These are phyloP conservation scores for Hyaloscypha finlandica DNA, from an alignment of 495 filamentous ascomycete genomes.

Conservation along the genomic window DNA sequence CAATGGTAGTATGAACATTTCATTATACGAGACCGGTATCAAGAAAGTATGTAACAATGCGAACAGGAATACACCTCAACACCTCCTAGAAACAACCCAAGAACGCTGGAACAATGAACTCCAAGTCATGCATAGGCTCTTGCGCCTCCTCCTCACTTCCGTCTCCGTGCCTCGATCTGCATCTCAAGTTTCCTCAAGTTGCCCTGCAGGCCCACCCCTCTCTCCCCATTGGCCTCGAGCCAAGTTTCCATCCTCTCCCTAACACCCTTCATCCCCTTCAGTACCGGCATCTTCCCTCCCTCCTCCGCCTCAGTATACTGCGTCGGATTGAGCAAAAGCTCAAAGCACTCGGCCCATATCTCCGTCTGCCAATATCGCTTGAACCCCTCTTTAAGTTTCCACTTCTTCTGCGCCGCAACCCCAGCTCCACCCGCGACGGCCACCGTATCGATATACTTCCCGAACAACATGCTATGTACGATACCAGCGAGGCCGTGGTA, in stretches of 20 bases:
- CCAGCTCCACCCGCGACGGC: constrained; percentile 49
- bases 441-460: constrained; percentile 87
- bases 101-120: background rate
- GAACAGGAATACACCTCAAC: background rate
- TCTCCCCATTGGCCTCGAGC: constrained; percentile 80
- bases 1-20: too few species aligned
- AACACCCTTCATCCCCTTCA: constrained; percentile 62
- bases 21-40: too few species aligned
- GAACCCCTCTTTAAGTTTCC: constrained; percentile 70
- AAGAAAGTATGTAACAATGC: too few species aligned
- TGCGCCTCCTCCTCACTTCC: background rate
- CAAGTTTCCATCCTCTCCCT: constrained; percentile 83
- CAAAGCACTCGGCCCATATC: constrained; percentile 83
- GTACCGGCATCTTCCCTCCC: constrained; percentile 61
- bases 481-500: constrained; percentile 89
- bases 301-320: constrained; percentile 56
- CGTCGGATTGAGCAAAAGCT: constrained; percentile 81
- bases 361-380: constrained; percentile 97
- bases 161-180: background rate
- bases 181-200: constrained; percentile 68
- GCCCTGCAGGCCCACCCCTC: constrained; percentile 73
- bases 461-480: constrained; percentile 85
- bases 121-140: too few species aligned
- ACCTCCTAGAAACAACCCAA: background rate
- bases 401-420: constrained; percentile 59